phyloP scores from a whole-genome alignment of 2,329 filamentous ascomycete species.

The Sordariomycetes sp. region DNA sequence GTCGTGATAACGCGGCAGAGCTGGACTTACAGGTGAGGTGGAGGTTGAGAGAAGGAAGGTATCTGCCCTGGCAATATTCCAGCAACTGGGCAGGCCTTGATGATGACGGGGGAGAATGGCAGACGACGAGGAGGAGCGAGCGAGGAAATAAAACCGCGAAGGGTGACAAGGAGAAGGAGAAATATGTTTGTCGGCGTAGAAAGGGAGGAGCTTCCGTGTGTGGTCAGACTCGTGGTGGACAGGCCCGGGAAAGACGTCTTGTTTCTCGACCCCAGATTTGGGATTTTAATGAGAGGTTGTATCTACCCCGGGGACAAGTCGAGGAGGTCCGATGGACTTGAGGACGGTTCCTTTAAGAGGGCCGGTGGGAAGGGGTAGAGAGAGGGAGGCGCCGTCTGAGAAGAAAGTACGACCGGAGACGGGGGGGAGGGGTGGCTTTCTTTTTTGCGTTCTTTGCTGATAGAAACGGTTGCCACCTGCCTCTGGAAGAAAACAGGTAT shows the following conservation, averaged over 20 bases:
- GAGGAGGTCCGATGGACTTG: neutral
- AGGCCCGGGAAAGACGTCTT: neutral
- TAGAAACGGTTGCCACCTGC: conserved; percentile 2
- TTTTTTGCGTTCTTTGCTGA: neutral
- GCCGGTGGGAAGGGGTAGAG: neutral
- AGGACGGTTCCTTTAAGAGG: neutral
- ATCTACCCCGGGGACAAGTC: neutral
- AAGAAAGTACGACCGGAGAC: neutral
- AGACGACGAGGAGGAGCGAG: neutral
- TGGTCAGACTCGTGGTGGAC: neutral
- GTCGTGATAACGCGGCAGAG: neutral
- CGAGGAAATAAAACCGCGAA: neutral
- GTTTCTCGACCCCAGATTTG: neutral
- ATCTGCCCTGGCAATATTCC: conserved; percentile 5
- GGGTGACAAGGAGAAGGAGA: neutral
- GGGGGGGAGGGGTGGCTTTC: neutral
- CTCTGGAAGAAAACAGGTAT: neutral
- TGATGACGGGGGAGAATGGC: neutral
- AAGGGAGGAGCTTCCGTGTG: neutral
- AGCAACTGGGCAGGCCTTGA: conserved; percentile 3
- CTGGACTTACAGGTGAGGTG: neutral
- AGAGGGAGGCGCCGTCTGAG: neutral
- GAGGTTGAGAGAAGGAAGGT: neutral
- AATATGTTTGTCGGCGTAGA: neutral
- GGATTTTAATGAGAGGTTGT: neutral